These are phyloP conservation scores for Domatiomyces globalis DNA, from an alignment of 2,329 filamentous ascomycete species.

Conservation along the genomic window DNA sequence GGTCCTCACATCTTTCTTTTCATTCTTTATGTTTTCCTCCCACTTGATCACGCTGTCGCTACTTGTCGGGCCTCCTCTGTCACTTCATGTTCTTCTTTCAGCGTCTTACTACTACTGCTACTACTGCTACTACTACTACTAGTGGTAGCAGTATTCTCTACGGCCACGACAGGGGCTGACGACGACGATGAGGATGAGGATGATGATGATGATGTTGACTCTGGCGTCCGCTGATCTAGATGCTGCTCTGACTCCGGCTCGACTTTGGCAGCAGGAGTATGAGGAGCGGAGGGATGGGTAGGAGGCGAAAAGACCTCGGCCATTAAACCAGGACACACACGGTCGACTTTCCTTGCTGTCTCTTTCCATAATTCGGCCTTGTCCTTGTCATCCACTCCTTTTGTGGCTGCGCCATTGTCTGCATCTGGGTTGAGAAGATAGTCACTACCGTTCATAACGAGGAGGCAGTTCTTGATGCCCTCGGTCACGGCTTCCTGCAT, in stretches of 20 bases:
- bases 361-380: slow-evolving; percentile 40
- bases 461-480: slow-evolving; percentile 84
- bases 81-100: not conserved
- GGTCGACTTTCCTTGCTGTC: slow-evolving; percentile 45
- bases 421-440: slow-evolving; percentile 39
- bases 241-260: not conserved
- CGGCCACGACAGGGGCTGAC: not conserved
- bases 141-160: not conserved
- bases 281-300: not conserved
- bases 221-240: not conserved
- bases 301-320: slow-evolving; percentile 15
- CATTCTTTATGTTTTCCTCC: too few species aligned
- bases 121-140: too few species aligned
- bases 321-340: slow-evolving; percentile 47
- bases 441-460: slow-evolving; percentile 86
- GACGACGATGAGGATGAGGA: too few species aligned
- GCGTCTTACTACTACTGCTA: not conserved
- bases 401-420: not conserved
- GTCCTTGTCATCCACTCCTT: not conserved
- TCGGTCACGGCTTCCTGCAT: slow-evolving; percentile 92
- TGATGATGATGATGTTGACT: too few species aligned
- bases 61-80: not conserved
- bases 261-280: not conserved
- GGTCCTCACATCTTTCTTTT: too few species aligned
- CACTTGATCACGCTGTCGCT: too few species aligned